Base-by-base conservation (phyloP, 2,329 filamentous ascomycete genomes). In the Colletotrichum simmondsii region DNA sequence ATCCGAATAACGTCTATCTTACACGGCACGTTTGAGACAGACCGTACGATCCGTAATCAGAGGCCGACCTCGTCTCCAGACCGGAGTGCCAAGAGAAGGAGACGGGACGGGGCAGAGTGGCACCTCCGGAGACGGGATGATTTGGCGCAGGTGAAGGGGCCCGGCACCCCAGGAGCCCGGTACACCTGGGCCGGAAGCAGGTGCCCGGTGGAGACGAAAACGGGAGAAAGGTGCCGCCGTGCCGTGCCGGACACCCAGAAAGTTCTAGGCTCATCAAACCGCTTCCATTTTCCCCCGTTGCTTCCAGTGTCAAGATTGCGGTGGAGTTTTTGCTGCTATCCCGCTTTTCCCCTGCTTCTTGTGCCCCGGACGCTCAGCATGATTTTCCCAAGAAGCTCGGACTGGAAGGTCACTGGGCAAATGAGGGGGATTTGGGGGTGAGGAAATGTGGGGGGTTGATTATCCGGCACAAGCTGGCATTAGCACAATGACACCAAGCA, bases 241-340 rank as follows among this genome's bases (percentile, higher is more conserved):
- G 32, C 32, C 32, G 32, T 12, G 32, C 32, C 32, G 49, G 65
- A 12, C 19, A 22, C 4, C 19, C 53, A 30, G 58, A 63, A 72
- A 46, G 69, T 59, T 68, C 58, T 68, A 59, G 69, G 42, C 65
- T 65, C 52, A 30, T 35, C 6, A 16, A 8, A 14, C 16, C 11
- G 57, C 32, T n/a, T 37, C 35, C 35, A 37, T 37, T 2, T 14
- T 5, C 37, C 37, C 37, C 37, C 19, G 5, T 16, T 19, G 14
- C 37, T 3, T 42, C 5, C 12, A 42, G 37, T 16, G 10, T 7
- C 10, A 26, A 24, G 14, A 56, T 37, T 65, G 32, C 32, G 22
- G 59, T 46, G 32, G 64, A 37, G 53, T 22, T 42, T 19, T 42
- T 42, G 37, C n/a, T 8, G 5, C 2, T 6, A 46, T 42, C 32